Percentiles rank a stretch among this genome's conserved stretches.
Evolutionary conservation across 805 yeast genomes (phyloP).

Genomic region (Hagleromyces aurorensis): DNA sequence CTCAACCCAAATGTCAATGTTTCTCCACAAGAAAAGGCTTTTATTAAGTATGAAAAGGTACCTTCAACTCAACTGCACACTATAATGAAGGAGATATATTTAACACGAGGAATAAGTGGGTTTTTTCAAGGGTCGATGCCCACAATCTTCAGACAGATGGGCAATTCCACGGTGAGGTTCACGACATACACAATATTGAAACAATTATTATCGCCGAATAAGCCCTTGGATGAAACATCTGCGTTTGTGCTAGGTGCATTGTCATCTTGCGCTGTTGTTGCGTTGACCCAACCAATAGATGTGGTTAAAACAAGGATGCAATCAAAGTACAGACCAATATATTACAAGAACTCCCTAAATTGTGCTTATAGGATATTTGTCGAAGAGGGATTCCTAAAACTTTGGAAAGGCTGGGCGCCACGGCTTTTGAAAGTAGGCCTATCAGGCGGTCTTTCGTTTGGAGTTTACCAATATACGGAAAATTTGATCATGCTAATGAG

Average conservation of each 20-base stretch:
- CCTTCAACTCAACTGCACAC: constrained; percentile 49
- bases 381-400: constrained; percentile 37
- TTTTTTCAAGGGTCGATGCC: constrained; percentile 77
- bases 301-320: constrained; percentile 83
- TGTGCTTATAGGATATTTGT: constrained; percentile 43
- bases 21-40: constrained; percentile 28
- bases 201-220: constrained; percentile 48
- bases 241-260: constrained; percentile 44
- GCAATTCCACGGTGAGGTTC: constrained; percentile 75
- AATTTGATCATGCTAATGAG: constrained; percentile 22
- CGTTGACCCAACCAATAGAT: constrained; percentile 81
- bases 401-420: constrained; percentile 58
- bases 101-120: constrained; percentile 64
- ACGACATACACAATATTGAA: constrained; percentile 73
- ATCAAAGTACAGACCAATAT: constrained; percentile 52
- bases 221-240: constrained; percentile 31
- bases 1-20: constrained; percentile 19
- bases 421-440: constrained; percentile 62
- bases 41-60: constrained; percentile 36
- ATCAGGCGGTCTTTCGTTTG: constrained; percentile 62
- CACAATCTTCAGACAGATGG: constrained; percentile 73
- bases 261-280: constrained; percentile 67
- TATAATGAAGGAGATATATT: constrained; percentile 58
- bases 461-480: constrained; percentile 53
- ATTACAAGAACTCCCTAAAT: constrained; percentile 55